Base-by-base conservation (phyloP, 2,329 filamentous ascomycete species). In the Fusarium sterilihyphosum region DNA sequence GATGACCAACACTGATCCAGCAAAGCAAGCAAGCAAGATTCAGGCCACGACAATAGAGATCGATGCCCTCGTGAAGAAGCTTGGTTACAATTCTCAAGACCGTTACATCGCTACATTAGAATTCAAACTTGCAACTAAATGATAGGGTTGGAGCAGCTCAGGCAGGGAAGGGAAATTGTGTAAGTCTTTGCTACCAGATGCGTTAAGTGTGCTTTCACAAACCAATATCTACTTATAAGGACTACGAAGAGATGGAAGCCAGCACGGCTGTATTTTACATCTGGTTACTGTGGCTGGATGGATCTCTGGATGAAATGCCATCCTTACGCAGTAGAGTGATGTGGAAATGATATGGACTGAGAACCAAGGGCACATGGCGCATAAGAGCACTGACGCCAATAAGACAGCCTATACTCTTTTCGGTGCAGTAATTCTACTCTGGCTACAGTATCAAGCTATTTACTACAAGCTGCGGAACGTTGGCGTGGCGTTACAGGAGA, bases 371-470 rank as follows among this genome's bases (percentile, higher is more conserved):
- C 49, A 53, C 9, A 20, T 53, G 0, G 5, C 6, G 0, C 18
- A 37, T 0, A 53, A 20, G n/a, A 26, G 17, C 9, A 53, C 9
- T 12, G 49, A 37, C 2, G 3, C 12, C 4, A 26, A 20, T 1
- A 20, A 53, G n/a, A 26, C 31, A 35, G 6, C 31, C 2, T 53
- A 20, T 16, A 2, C 6, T 2, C n/a, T 53, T 16, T 2, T 16
- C 0, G 31, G 17, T 37, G n/a, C 31, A 2, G 31, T 26, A 3
- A 37, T 16, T 4, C 5, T 53, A 4, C 17, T 37, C 0, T 37
- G 4, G 3, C 3, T 20, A 1, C 31, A 53, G 6, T 20, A 6
- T 2, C 0, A 5, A 0, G 2, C 7, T 6, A 6, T 37, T 2
- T 37, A 13, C 2, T 3, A 20, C 2, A 26, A 0, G 6, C 4